Percentiles rank a stretch among this genome's conserved stretches.
Evolutionary conservation across 805 yeast genomes (phyloP).

Genomic region (Hanseniaspora lachancei): DNA sequence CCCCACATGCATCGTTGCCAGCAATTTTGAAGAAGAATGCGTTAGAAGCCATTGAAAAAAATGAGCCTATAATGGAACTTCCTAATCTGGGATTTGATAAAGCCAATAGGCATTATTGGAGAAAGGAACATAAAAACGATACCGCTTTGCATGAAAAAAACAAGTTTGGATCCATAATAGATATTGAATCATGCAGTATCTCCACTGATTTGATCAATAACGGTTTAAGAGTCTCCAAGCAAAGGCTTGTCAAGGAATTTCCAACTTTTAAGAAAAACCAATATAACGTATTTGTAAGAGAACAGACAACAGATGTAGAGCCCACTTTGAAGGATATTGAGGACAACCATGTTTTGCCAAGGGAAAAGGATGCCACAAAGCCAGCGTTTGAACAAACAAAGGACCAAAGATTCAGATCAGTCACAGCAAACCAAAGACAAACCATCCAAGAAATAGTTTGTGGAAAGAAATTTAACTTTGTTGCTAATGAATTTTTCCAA

Average conservation of each 20-base stretch:
- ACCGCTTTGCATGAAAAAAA: slow-evolving; percentile 22
- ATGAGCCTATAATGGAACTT: slow-evolving; percentile 14
- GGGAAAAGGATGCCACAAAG: slow-evolving; percentile 31
- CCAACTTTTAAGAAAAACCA: slow-evolving; percentile 50
- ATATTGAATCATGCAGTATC: slow-evolving; percentile 86
- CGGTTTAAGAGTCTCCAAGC: slow-evolving; percentile 62
- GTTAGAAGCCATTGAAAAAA: slow-evolving; percentile 21
- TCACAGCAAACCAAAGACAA: slow-evolving; percentile 66
- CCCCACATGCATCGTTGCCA: slow-evolving; percentile 88
- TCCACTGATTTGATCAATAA: slow-evolving; percentile 69
- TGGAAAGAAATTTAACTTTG: slow-evolving; percentile 69
- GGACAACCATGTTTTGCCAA: slow-evolving; percentile 18
- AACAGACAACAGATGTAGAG: slow-evolving; percentile 40
- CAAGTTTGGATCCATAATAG: slow-evolving; percentile 42
- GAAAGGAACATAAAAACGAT: slow-evolving; percentile 25
- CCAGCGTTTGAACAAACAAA: slow-evolving; percentile 25
- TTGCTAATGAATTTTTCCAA: slow-evolving; percentile 94
- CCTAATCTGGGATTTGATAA: slow-evolving; percentile 85
- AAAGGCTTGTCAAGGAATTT: slow-evolving; percentile 36
- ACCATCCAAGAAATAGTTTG: slow-evolving; percentile 65
- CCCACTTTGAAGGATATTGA: slow-evolving; percentile 26
- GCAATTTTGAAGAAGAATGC: background rate
- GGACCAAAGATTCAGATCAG: slow-evolving; percentile 39
- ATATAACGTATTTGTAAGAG: slow-evolving; percentile 76
- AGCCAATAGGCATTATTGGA: slow-evolving; percentile 66